Base-by-base conservation (phyloP, 208 protist genomes). In the Crithidia acanthocephali region DNA sequence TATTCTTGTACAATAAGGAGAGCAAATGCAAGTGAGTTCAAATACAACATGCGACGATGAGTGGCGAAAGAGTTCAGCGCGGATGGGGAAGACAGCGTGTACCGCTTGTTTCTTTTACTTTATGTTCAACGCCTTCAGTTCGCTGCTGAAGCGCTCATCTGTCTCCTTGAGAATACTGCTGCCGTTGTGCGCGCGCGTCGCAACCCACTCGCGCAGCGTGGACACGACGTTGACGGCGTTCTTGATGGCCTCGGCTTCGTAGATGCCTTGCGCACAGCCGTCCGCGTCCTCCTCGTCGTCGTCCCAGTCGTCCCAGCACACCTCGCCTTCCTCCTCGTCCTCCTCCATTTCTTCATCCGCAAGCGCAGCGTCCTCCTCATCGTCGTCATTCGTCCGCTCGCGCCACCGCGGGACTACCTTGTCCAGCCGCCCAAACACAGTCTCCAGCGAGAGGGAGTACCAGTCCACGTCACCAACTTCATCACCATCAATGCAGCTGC, bases 221-320 rank as follows among this genome's bases (percentile, higher is more conserved):
- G 66, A 61, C 28, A 87, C 68, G 40, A 80, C 47, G 20, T 50
- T 35, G 45, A 27, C 51, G 40, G 83, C 79, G 11, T 67, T 71
- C 25, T 56, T 68, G 27, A 88, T 30, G 52, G 82, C 83, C 27
- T 80, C 79, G 23, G 70, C 48, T 15, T 60, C 65, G 52, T 76
- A 75, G 52, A 87, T 78, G 45, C 72, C 74, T 53, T 83, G 71
- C 35, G 73, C 79, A 5, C 56, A 72, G 6, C 65, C 74, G 45
- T 72, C 81, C 22, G 57, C 78, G 18, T 71, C 72, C 27, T 80
- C 79, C 52, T 82, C 72, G 25, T 80, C 76, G 57, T 81, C 72
- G 71, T 89, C 80, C 76, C 80, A 85, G 79, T 80, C 79, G 59
- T 80, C 70, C 57, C 69, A 77, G 47, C 58, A 58, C 40, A 42